A percentile compares a stretch with the other conserved stretches of the same genome.
Evolutionary conservation across 2,329 filamentous ascomycete species (phyloP).

Genomic region (Penicillium aurantiogriseum): DNA sequence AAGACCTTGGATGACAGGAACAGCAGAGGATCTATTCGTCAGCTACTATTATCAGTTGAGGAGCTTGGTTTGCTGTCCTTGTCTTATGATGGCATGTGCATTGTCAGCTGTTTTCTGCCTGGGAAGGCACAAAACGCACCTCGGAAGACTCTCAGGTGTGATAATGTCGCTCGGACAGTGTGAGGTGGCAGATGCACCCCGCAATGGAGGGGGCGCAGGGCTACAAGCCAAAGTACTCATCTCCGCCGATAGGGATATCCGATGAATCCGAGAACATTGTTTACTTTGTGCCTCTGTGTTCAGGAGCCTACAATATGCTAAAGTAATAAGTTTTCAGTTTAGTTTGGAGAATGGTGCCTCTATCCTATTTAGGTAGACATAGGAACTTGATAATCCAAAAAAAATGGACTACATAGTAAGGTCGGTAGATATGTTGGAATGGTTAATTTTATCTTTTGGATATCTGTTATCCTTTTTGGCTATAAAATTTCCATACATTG

Average conservation of each 20-base stretch:
- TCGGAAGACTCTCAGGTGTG: background rate
- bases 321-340: background rate
- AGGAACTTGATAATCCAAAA: no score
- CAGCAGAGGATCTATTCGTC: background rate
- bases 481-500: background rate
- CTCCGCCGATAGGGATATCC: background rate
- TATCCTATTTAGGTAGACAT: no score
- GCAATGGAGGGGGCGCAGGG: constrained; percentile 14
- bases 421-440: background rate
- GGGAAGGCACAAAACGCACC: background rate
- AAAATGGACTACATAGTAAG: background rate
- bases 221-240: background rate
- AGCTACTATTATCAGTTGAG: background rate
- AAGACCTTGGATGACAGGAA: background rate
- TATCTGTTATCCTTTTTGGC: no score
- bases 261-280: background rate
- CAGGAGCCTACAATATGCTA: background rate
- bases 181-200: constrained; percentile 21
- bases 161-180: constrained; percentile 14
- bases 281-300: background rate
- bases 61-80: background rate
- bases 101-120: background rate
- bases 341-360: background rate
- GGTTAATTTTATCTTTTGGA: background rate
- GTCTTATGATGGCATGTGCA: background rate